Evolutionary conservation across 306 rosid species (phyloP).

Genomic region (Carpinus fangiana): DNA sequence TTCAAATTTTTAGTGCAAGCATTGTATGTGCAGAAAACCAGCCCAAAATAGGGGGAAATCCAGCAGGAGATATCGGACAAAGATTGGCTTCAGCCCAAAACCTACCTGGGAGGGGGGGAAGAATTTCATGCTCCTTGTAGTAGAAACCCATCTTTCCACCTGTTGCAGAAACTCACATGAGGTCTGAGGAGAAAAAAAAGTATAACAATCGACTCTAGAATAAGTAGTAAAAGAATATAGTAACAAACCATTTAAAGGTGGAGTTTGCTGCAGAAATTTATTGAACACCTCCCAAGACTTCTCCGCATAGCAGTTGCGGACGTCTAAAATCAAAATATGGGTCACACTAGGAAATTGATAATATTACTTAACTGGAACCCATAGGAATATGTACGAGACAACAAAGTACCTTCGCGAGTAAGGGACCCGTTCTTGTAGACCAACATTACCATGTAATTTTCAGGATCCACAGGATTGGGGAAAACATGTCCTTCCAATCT

Average conservation of each 20-base stretch:
- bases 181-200: slow-evolving; percentile 31
- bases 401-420: slow-evolving; percentile 84
- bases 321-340: slow-evolving; percentile 46
- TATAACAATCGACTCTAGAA: slow-evolving; percentile 10
- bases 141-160: slow-evolving; percentile 94
- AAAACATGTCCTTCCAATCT: slow-evolving; percentile 92
- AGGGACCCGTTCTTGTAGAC: slow-evolving; percentile 95
- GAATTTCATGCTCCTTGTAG: slow-evolving; percentile 95
- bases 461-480: slow-evolving; percentile 87
- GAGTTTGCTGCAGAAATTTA: slow-evolving; percentile 65
- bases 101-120: slow-evolving; percentile 96
- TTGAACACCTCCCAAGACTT: slow-evolving; percentile 81
- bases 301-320: slow-evolving; percentile 69
- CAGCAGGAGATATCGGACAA: background rate
- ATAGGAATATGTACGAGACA: slow-evolving; percentile 4
- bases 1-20: background rate
- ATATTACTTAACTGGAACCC: slow-evolving; percentile 1
- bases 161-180: slow-evolving; percentile 29
- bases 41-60: background rate
- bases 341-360: slow-evolving; percentile 20
- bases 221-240: slow-evolving; percentile 2
- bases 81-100: background rate
- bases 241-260: slow-evolving; percentile 68
- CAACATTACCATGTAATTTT: slow-evolving; percentile 93
- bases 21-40: slow-evolving; percentile 13